Evolutionary conservation across 495 filamentous ascomycete species (phyloP), one percentile per base, ranked within the genome.

Genomic region (Hypoxylon crocopeplum): DNA sequence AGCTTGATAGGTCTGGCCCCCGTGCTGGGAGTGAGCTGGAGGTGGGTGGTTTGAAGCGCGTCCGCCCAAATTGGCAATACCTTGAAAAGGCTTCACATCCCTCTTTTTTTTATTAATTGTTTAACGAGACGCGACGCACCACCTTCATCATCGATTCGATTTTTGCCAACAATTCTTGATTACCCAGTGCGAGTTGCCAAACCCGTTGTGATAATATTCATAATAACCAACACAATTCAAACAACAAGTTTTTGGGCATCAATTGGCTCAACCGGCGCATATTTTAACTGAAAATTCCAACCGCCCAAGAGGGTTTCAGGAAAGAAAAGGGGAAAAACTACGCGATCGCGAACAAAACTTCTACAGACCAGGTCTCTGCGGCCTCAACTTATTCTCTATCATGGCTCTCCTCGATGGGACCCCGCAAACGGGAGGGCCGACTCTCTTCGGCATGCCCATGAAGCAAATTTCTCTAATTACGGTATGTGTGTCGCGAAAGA

Each of bases 381-480:
- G 24, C 10, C 40, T 20, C 40, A 49, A 51, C 45, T 41, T 45
- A 32, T 17, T 3, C 25, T 30, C 48, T 51, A 64, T 30, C 62
- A 77, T 78, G 75, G 71, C 69, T 53, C 59, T 74, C 64, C 62
- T 75, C 16, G 69, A 70, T 57, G 62, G 66, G 45, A 53, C 62
- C 50, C 70, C 72, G 44, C 69, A 68, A 57, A 56, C 71, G 47
- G 71, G 71, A 46, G 75, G 74, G 48, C 76, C 77, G 53, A 74
- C 70, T n/a, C 39, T 81, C 29, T 68, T 89, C 69, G 90, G 88
- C 49, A 64, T 90, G 62, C 81, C 87, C 21, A 81, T 91, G 82
- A 94, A 90, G 77, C 84, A 87, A 70, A 73, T 88, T 19, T 92
- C 91, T 33, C 82, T 96, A 60, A 77, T 91, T 64, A 85, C 90